phyloP scores from a whole-genome alignment of 2,329 filamentous ascomycete species.

The Diaporthe ilicicola region DNA sequence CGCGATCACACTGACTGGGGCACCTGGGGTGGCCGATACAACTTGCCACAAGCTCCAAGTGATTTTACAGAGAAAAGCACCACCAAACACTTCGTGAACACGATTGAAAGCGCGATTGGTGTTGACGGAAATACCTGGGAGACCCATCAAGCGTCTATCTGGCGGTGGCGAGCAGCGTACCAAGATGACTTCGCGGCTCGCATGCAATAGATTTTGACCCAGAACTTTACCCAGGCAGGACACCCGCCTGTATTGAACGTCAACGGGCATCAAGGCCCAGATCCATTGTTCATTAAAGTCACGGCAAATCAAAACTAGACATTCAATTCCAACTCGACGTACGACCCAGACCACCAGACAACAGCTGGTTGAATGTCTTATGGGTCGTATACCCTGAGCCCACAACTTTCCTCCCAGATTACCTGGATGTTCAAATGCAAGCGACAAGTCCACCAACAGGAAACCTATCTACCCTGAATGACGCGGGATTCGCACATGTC shows the following conservation, averaged over 20 bases:
- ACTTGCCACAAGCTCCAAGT: no score
- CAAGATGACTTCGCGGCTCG: slow-evolving; percentile 46
- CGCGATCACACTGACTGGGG: neutral
- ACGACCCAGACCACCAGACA: neutral
- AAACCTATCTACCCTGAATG: no score
- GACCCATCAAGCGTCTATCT: slow-evolving; percentile 39
- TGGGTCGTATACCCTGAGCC: neutral
- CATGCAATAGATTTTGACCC: slow-evolving; percentile 41
- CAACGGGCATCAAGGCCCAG: neutral
- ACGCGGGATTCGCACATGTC: no score
- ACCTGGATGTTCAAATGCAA: no score
- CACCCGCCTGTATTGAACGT: slow-evolving; percentile 20
- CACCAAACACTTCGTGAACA: neutral
- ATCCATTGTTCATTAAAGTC: neutral
- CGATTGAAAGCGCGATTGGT: neutral
- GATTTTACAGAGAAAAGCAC: no score
- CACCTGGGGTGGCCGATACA: neutral
- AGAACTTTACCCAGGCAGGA: slow-evolving; percentile 32
- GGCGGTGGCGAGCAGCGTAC: slow-evolving; percentile 44
- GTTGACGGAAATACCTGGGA: neutral
- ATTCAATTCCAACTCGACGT: neutral
- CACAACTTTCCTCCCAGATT: neutral
- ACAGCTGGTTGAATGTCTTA: neutral
- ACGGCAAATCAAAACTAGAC: neutral
- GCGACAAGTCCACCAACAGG: no score